Evolutionary conservation across 2,329 filamentous ascomycete species (phyloP).

Genomic region (Epichloe gansuensis): DNA sequence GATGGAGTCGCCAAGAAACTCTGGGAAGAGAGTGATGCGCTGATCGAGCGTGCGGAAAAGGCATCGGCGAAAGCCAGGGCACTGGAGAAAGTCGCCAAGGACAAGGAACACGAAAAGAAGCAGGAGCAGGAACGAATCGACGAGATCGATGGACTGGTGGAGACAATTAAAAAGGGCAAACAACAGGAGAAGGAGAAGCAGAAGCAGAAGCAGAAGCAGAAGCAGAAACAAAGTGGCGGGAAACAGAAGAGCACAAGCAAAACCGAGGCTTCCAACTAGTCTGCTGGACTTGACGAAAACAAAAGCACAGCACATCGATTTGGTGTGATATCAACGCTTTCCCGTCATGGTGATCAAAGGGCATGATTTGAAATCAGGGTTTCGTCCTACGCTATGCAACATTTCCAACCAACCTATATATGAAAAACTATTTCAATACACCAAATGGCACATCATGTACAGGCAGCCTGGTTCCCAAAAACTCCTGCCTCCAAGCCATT

Average conservation of each 20-base stretch:
- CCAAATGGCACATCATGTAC: no score
- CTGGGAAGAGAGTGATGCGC: conserved; percentile 78
- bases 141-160: conserved; percentile 26
- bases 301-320: no score
- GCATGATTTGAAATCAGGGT: no score
- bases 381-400: no score
- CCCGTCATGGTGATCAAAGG: no score
- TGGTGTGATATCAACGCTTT: no score
- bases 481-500: no score
- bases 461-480: no score
- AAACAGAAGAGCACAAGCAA: neutral
- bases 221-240: neutral
- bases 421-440: no score
- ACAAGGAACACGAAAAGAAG: conserved; percentile 20
- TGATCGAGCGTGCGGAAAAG: conserved; percentile 74
- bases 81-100: conserved; percentile 25
- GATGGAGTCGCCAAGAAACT: conserved; percentile 70
- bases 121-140: conserved; percentile 20
- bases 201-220: conserved; percentile 12
- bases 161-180: conserved; percentile 32
- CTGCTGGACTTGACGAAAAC: neutral
- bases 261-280: neutral
- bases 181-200: conserved; percentile 17
- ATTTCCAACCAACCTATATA: no score
- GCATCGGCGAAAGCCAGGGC: conserved; percentile 49